phyloP scores from a whole-genome alignment of 805 yeast genomes.

The Ascoidea tarda region DNA sequence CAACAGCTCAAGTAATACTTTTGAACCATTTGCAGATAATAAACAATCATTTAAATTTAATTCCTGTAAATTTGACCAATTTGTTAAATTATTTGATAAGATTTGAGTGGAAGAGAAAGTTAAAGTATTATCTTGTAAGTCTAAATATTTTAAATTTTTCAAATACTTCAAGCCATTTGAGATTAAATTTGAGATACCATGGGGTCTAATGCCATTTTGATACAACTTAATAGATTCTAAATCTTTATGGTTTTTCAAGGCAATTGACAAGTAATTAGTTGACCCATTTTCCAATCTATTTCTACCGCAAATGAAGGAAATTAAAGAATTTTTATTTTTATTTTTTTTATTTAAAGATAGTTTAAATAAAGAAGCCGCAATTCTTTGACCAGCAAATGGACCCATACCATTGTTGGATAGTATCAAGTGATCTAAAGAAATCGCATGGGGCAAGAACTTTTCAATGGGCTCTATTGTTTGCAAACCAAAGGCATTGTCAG shows the following conservation, averaged over 20 bases:
- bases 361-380: conserved; percentile 72
- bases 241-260: conserved; percentile 66
- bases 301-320: conserved; percentile 92
- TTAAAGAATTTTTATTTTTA: conserved; percentile 34
- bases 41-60: conserved; percentile 83
- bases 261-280: conserved; percentile 69
- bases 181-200: conserved; percentile 69
- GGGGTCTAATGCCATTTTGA: conserved; percentile 96
- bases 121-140: conserved; percentile 91
- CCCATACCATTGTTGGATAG: conserved; percentile 96
- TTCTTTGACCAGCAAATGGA: conserved; percentile 91
- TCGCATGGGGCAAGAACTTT: conserved; percentile 57
- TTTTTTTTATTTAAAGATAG: conserved; percentile 51
- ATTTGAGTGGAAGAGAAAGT: conserved; percentile 54
- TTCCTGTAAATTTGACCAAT: conserved; percentile 61
- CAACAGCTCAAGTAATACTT: conserved; percentile 35
- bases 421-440: conserved; percentile 71
- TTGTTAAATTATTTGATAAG: conserved; percentile 42
- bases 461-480: conserved; percentile 89
- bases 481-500: conserved; percentile 95
- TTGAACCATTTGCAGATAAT: conserved; percentile 66
- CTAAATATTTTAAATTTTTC: conserved; percentile 49
- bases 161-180: conserved; percentile 56
- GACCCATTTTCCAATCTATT: conserved; percentile 96
- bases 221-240: conserved; percentile 67